Percentiles rank a stretch among this genome's conserved stretches.
phyloP scores from a whole-genome alignment of 2,329 filamentous ascomycete genomes.

The Ramularia collo-cygni region DNA sequence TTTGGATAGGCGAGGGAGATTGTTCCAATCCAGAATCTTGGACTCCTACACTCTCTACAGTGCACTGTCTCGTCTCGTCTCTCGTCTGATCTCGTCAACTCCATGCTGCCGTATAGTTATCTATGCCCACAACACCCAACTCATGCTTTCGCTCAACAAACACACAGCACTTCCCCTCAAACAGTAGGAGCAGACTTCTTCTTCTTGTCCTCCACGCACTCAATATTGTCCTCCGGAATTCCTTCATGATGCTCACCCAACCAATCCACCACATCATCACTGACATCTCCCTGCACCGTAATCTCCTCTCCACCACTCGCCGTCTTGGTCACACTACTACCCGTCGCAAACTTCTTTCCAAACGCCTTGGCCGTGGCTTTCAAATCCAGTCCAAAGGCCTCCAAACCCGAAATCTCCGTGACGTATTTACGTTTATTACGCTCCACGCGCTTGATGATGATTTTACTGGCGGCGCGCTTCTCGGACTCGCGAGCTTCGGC shows the following conservation, averaged over 20 bases:
- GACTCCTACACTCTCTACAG: no score
- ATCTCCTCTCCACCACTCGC: conserved; percentile 78
- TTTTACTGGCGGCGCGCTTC: conserved; percentile 71
- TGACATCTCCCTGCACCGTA: conserved; percentile 94
- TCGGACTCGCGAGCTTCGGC: conserved; percentile 77
- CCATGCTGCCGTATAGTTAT: no score
- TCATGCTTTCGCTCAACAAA: background rate
- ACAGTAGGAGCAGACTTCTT: conserved; percentile 53
- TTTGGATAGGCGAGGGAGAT: no score
- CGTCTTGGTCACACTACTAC: conserved; percentile 83
- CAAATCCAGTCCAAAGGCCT: conserved; percentile 82
- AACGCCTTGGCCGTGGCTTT: conserved; percentile 79
- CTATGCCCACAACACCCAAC: background rate
- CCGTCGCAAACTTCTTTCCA: conserved; percentile 97
- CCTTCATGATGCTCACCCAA: conserved; percentile 76
- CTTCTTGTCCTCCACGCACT: conserved; percentile 92
- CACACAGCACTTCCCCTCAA: background rate
- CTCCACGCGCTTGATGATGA: conserved; percentile 94
- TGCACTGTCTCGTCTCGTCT: no score
- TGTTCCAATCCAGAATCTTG: no score
- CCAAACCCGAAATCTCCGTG: conserved; percentile 82
- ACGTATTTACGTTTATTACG: conserved; percentile 97
- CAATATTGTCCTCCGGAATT: conserved; percentile 91
- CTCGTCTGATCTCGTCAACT: no score
- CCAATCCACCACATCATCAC: conserved; percentile 89